Conservation (phyloP, 1,139 yeast species). For the Magnusiomyces suaveolens region DNA sequence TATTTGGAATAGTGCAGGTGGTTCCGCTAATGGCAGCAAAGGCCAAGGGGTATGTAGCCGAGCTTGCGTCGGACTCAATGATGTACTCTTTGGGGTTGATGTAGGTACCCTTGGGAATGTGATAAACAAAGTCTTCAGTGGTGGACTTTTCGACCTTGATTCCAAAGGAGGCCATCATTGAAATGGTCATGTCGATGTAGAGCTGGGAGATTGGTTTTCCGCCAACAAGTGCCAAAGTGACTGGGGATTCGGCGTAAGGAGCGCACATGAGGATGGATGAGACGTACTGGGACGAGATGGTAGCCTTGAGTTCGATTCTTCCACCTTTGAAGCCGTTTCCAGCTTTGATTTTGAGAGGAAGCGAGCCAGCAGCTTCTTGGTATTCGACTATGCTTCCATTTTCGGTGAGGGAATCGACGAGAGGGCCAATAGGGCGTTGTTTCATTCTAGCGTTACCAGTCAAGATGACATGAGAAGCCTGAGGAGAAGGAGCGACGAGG, state of each 20-base stretch:
- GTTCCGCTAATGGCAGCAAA: conserved; percentile 97
- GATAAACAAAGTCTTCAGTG: conserved; percentile 72
- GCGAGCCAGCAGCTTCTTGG: conserved; percentile 65
- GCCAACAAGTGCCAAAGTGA: conserved; percentile 79
- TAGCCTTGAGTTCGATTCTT: conserved; percentile 85
- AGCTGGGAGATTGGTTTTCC: conserved; percentile 95
- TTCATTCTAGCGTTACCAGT: conserved; percentile 98
- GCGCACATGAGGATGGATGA: conserved; percentile 96
- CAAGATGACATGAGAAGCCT: conserved; percentile 44
- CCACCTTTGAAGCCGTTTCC: conserved; percentile 80
- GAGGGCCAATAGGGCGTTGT: conserved; percentile 93
- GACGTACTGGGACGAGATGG: conserved; percentile 94
- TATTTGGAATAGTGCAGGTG: conserved; percentile 85
- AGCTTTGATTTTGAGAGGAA: conserved; percentile 68
- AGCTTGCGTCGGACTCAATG: conserved; percentile 96
- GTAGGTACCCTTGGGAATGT: conserved; percentile 78
- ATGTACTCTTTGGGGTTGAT: conserved; percentile 74
- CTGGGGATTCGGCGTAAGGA: conserved; percentile 85
- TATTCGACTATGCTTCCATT: conserved; percentile 74
- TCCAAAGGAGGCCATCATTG: conserved; percentile 91
- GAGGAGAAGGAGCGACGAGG: conserved; percentile 43
- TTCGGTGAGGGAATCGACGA: conserved; percentile 76
- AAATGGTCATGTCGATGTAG: conserved; percentile 93
- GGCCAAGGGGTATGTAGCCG: conserved; percentile 96
- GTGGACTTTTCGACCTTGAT: conserved; percentile 61